Evolutionary conservation across 768 basidiomycete genomes (phyloP).

Genomic region (Lentinula aciculospora): DNA sequence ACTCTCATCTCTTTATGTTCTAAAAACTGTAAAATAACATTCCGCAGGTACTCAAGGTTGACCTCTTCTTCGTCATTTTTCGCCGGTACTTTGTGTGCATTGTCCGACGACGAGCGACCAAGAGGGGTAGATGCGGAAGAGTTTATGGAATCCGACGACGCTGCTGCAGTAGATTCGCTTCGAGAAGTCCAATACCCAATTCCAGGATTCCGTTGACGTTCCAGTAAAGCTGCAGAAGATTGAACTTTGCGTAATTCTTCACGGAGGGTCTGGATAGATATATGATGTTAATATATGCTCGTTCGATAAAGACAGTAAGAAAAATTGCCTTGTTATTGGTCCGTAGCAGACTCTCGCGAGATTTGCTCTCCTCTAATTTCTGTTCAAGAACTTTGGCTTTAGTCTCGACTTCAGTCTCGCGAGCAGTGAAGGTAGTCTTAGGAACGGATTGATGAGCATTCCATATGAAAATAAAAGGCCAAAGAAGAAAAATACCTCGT

Average conservation of each 20-base stretch:
- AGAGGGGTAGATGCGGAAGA: conserved; percentile 28
- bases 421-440: conserved; percentile 29
- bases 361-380: conserved; percentile 67
- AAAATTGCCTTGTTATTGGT: conserved; percentile 71
- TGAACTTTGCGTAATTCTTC: conserved; percentile 96
- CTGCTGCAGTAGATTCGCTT: conserved; percentile 23
- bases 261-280: conserved; percentile 62
- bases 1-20: conserved; percentile 99
- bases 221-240: conserved; percentile 83
- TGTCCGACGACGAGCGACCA: conserved; percentile 23
- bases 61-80: conserved; percentile 78
- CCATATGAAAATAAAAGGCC: not conserved
- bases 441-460: not conserved
- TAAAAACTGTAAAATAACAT: conserved; percentile 94
- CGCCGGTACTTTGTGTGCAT: conserved; percentile 16
- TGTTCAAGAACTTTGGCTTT: conserved; percentile 53
- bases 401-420: conserved; percentile 39
- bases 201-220: conserved; percentile 88
- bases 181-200: conserved; percentile 85
- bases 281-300: not conserved
- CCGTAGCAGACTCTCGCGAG: conserved; percentile 64
- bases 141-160: conserved; percentile 34
- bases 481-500: conserved; percentile 51
- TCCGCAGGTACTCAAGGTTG: conserved; percentile 92
- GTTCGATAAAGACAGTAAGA: not conserved